Base-by-base conservation (phyloP, 441 rosid species). In the Mallotus japonicus region DNA sequence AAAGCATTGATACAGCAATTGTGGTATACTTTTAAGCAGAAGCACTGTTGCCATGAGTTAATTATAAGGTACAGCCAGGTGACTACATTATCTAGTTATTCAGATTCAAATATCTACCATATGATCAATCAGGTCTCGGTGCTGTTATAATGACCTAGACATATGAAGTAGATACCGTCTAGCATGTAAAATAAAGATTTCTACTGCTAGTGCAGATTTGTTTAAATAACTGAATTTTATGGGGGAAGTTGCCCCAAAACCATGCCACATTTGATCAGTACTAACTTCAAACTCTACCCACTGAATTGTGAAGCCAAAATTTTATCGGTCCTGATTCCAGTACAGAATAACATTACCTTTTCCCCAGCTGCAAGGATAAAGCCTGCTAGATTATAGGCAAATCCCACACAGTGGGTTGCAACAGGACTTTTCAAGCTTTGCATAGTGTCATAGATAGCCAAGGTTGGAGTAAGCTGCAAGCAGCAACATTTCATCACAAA, bases 401-500 rank as follows among this genome's bases (percentile, higher is more conserved):
- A 85, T 75, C 97, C 97, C 7, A 90, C 83, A 69, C 92, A 88
- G 65, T 86, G 86, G 64, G 98, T 94, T 47, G 88, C 91, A 24
- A 90, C 81, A 5, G 93, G 92, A 81, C 91, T 88, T 82, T 88
- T 86, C 87, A 94, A 79, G 83, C 91, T 89, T 77, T 87, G 86
- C 98, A 92, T 86, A 4, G 98, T 92, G 76, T 94, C 96, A 59
- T 92, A 94, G 54, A 94, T 78, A 14, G 96, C 90, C 81, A 94
- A 73, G 87, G 84, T 83, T 34, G 97, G 97, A 57, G 92, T 89
- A 73, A 92, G 88, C 96, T 92, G 86, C 81, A 82, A 71, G 65
- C 5, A 79, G 62, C 50, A 68, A 59, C 20, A 53, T 9, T 42
- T 77, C 65, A 78, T 65, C 77, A 81, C 70, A 17, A 70, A 68